Evolutionary conservation across 345 rosid genomes (phyloP), one percentile per base, ranked within the genome.

Genomic region (Noccaea caerulescens): DNA sequence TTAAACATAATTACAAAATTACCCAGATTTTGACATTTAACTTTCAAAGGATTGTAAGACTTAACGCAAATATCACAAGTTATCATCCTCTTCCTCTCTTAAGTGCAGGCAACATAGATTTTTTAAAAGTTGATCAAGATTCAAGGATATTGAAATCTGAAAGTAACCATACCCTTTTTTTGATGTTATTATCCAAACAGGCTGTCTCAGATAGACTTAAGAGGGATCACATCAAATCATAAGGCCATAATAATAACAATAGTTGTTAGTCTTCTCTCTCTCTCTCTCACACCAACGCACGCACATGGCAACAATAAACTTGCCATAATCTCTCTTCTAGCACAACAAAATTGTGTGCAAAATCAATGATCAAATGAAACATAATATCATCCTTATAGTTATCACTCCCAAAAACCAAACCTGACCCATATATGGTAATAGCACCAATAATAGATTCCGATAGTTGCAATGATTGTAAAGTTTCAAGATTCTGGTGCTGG

Each of bases 401-500:
- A 11, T 57, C 54, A 64, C 58, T 72, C 14, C 11, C 77, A 47
- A 39, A 65, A 9, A 30, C 67, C 3, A 27, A 58, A 39, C 38
- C 53, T 58, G 60, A 23, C 44, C 51, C 59, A 42, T 58, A 12
- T 39, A 41, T 65, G 66, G 57, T 16, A 41, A 66, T n/a, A 53
- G 66, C 37, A 72, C 49, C 33, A 30, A 13, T 45, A 38, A 14
- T 20, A 27, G 49, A 49, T 58, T 51, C 68, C 32, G 47, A 51
- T 14, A 16, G 53, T 61, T 71, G 61, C 25, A n/a, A 33, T 63
- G 9, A 47, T 49, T 11, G 51, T 27, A 9, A n/a, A 23, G 51
- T 27, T 37, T 77, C 76, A 77, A 51, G 80, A 71, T 51, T 76
- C 80, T 58, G 76, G 43, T 41, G 68, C 68, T 46, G 80, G 44